A percentile compares a stretch with the other conserved stretches of the same genome.
Conservation (phyloP, 148 eudicot genomes). For the Heliosperma pusillum region DNA sequence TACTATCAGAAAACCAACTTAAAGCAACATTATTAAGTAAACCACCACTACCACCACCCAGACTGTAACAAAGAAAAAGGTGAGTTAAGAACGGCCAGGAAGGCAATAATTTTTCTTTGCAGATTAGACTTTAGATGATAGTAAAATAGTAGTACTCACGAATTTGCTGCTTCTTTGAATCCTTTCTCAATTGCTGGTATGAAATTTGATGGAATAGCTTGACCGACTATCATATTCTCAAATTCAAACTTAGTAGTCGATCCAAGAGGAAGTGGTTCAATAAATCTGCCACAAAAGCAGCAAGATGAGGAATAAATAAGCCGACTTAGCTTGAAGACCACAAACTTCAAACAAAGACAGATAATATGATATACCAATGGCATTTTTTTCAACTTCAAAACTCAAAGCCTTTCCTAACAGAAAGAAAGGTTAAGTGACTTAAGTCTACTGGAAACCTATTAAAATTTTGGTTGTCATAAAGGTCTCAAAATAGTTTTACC, state of each 20-base stretch:
- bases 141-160: slow-evolving; percentile 47
- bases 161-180: slow-evolving; percentile 93
- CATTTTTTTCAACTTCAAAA: neutral
- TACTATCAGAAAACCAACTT: slow-evolving; percentile 5
- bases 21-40: neutral
- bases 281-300: slow-evolving; percentile 44
- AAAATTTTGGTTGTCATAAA: neutral
- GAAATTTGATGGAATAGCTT: slow-evolving; percentile 85
- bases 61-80: neutral
- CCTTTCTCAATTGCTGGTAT: slow-evolving; percentile 98
- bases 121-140: slow-evolving; percentile 1
- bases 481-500: neutral
- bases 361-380: neutral
- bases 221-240: slow-evolving; percentile 85
- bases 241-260: slow-evolving; percentile 85
- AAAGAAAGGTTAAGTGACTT: neutral
- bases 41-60: neutral
- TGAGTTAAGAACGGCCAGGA: neutral
- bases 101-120: neutral
- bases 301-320: neutral
- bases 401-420: neutral
- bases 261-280: slow-evolving; percentile 87
- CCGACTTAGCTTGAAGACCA: neutral
- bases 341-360: neutral
- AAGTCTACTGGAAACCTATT: neutral